Conservation (phyloP, 768 basidiomycete genomes). For the Lactarius tabidus region DNA sequence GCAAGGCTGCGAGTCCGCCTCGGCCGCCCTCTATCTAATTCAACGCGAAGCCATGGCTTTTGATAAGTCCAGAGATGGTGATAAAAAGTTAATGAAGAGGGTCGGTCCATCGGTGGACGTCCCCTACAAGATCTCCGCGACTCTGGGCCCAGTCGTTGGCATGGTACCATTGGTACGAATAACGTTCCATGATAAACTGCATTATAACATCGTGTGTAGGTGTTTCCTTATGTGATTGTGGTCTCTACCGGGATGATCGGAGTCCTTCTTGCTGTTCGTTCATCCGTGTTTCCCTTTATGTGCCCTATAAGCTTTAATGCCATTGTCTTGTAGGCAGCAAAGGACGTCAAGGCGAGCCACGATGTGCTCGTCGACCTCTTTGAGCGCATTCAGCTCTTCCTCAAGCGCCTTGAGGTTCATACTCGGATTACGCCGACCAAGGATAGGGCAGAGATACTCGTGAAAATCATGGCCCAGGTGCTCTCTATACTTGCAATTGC, state of each 20-base stretch:
- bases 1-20: too few species aligned
- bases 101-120: background rate
- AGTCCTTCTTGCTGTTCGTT: background rate
- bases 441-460: background rate
- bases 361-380: background rate
- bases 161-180: background rate
- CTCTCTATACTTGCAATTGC: background rate
- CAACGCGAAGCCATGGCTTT: too few species aligned
- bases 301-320: accelerated
- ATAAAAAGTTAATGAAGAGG: too few species aligned
- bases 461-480: background rate
- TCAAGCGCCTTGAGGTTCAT: background rate
- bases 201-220: background rate
- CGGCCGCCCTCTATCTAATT: too few species aligned
- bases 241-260: background rate
- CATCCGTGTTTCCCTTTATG: background rate
- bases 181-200: background rate
- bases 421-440: background rate
- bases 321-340: background rate
- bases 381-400: background rate
- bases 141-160: background rate
- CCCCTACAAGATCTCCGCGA: background rate
- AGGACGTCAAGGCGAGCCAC: background rate
- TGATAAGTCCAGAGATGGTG: too few species aligned
- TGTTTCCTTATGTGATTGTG: background rate